Base-by-base conservation (phyloP, 208 protist species). In the Trypanosoma lewisi region DNA sequence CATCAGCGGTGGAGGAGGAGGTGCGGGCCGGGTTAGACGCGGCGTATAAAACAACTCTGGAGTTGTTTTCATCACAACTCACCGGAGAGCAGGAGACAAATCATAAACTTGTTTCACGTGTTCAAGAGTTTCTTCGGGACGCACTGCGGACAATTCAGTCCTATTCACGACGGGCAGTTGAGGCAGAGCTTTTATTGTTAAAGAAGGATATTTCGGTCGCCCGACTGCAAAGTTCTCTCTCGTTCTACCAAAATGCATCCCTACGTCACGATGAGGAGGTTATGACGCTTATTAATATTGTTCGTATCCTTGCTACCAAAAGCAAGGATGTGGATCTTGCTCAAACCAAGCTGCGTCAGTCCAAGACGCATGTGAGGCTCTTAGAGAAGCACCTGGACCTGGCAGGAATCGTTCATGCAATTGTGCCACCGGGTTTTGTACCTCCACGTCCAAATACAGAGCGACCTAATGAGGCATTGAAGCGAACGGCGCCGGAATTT, bases 381-480 rank as follows among this genome's bases (percentile, higher is more conserved):
- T 69, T 94, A 0, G 84, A 94, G 67, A 70, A 79, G 8, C 76
- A 91, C 30, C 56, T 94, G 14, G 74, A 81, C 30, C 70, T 94
- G 12, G 58, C 80, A 48, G 84, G 78, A 12, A 80, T 91, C 49
- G 75, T 78, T 19, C 71, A 74, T 0, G 83, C 87, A 9, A 82
- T 77, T 27, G 50, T 72, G 23, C 64, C 65, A 48, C 70, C 70
- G 7, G 23, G 27, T 28, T 69, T 67, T 49, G 57, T 71, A 9
- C 63, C 63, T 9, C 57, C 42, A 23, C 55, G 37, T 39, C 51
- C 70, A 49, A 64, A 30, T 16, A 60, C 64, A 16, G 69, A 54
- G 16, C 48, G 58, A 31, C 62, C 66, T 16, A 47, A 28, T 36
- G 50, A 39, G 2, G 65, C 54, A 19, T 55, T 78, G 33, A 9